phyloP scores from a whole-genome alignment of 1,139 yeast genomes.

The Lodderomyces jiufengensis region DNA sequence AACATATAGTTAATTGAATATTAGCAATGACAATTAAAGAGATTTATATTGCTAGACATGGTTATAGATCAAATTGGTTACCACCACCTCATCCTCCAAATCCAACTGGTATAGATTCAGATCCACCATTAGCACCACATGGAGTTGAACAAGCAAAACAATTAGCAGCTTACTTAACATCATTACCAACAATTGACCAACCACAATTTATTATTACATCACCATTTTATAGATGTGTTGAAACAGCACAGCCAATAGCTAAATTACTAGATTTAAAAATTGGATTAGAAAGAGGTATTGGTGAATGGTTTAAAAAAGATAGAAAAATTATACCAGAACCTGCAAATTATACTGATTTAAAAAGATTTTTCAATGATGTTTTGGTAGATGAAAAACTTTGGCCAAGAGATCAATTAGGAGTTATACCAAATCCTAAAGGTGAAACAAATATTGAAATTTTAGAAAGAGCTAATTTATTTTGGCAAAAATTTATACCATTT shows the following conservation, averaged over 20 bases:
- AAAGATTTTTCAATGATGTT: slow-evolving; percentile 45
- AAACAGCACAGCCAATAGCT: slow-evolving; percentile 74
- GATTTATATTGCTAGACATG: slow-evolving; percentile 63
- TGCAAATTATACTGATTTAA: slow-evolving; percentile 48
- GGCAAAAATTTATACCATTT: slow-evolving; percentile 47
- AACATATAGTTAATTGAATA: no score
- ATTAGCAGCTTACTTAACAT: slow-evolving; percentile 49
- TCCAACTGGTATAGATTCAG: slow-evolving; percentile 81
- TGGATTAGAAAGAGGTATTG: slow-evolving; percentile 66
- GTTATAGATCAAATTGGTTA: slow-evolving; percentile 78
- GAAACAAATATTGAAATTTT: slow-evolving; percentile 65
- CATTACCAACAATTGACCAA: slow-evolving; percentile 38
- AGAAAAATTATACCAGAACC: slow-evolving; percentile 56
- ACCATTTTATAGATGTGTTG: slow-evolving; percentile 87
- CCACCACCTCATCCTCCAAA: slow-evolving; percentile 72
- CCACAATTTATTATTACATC: slow-evolving; percentile 69
- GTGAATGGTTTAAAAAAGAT: slow-evolving; percentile 63
- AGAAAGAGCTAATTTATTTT: slow-evolving; percentile 48
- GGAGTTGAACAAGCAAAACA: slow-evolving; percentile 80
- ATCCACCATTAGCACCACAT: slow-evolving; percentile 74
- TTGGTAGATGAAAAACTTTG: slow-evolving; percentile 38
- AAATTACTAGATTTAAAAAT: slow-evolving; percentile 53
- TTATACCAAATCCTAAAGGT: slow-evolving; percentile 55
- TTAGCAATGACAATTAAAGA: slow-evolving; percentile 45
- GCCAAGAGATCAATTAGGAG: slow-evolving; percentile 42